Evolutionary conservation across 257 asterid species (phyloP).

Genomic region (Perilla frutescens): DNA sequence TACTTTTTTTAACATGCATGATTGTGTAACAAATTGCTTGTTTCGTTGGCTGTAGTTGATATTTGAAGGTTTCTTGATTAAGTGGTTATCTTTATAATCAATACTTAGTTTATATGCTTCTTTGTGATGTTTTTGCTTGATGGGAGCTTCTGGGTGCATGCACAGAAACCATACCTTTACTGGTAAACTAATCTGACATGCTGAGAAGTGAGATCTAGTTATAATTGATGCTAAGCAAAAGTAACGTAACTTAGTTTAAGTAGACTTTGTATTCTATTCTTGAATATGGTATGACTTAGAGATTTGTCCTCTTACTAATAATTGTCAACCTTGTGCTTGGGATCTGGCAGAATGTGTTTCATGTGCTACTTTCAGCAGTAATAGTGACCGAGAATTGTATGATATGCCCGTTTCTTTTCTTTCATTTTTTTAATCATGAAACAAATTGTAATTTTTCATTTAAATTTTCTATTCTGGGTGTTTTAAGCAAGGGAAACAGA

Average conservation of each 20-base stretch:
- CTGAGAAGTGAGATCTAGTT: conserved; percentile 7
- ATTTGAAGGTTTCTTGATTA: conserved; percentile 8
- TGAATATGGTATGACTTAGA: not conserved
- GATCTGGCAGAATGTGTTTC: not conserved
- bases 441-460: not conserved
- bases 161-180: not conserved
- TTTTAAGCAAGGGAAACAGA: conserved; percentile 10
- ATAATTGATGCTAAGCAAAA: not conserved
- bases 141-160: conserved; percentile 27
- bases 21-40: conserved; percentile 16
- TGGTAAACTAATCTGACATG: conserved; percentile 6
- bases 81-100: conserved; percentile 1
- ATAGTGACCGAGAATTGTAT: not conserved
- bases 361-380: conserved; percentile 5
- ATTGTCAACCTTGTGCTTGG: not conserved
- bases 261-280: not conserved
- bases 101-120: conserved; percentile 4
- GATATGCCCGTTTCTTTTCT: not conserved
- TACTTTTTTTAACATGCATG: not conserved
- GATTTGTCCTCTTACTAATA: conserved; percentile 9
- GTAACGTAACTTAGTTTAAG: not conserved
- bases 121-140: not conserved
- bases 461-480: not conserved
- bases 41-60: conserved; percentile 18
- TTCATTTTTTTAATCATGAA: not conserved